Conservation (phyloP, 2,329 filamentous ascomycete genomes). For the Sporothrix pseudoabietina region DNA sequence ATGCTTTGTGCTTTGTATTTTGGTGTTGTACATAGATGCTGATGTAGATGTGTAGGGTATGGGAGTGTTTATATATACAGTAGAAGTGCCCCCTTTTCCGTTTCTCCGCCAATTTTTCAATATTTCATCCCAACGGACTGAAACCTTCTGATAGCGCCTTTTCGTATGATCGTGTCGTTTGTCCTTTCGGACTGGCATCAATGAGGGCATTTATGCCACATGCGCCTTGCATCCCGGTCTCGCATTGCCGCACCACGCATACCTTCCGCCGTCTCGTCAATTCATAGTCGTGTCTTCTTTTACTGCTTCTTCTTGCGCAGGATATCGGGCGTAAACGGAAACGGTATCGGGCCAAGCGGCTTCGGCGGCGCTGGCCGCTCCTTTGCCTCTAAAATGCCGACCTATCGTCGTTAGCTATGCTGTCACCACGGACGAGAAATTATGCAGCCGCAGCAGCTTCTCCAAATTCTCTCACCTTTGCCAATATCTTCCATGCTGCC, state of each 20-base stretch:
- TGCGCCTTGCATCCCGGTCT: background rate
- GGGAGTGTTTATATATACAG: slow-evolving; percentile 26
- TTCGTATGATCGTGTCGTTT: background rate
- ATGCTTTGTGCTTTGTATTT: slow-evolving; percentile 4
- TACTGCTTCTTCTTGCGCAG: background rate
- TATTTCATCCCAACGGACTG: too few relatives aligned
- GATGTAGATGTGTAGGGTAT: slow-evolving; percentile 23
- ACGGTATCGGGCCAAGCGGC: slow-evolving; percentile 2
- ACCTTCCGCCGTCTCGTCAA: background rate
- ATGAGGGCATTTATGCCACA: background rate
- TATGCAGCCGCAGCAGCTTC: background rate
- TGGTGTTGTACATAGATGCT: slow-evolving; percentile 26
- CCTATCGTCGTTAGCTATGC: slow-evolving; percentile 22
- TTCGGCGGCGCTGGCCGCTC: background rate
- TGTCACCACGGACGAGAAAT: background rate
- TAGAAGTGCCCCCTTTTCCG: background rate
- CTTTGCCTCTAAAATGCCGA: slow-evolving; percentile 34
- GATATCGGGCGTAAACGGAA: background rate
- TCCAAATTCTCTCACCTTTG: slow-evolving; percentile 60
- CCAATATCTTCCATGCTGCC: slow-evolving; percentile 81
- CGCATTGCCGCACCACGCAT: background rate
- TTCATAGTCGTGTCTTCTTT: background rate
- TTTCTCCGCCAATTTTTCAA: background rate
- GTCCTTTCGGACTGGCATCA: background rate
- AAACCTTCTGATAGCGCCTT: background rate